Evolutionary conservation across 148 eudicot genomes (phyloP).

Genomic region (Persicaria tinctoria): DNA sequence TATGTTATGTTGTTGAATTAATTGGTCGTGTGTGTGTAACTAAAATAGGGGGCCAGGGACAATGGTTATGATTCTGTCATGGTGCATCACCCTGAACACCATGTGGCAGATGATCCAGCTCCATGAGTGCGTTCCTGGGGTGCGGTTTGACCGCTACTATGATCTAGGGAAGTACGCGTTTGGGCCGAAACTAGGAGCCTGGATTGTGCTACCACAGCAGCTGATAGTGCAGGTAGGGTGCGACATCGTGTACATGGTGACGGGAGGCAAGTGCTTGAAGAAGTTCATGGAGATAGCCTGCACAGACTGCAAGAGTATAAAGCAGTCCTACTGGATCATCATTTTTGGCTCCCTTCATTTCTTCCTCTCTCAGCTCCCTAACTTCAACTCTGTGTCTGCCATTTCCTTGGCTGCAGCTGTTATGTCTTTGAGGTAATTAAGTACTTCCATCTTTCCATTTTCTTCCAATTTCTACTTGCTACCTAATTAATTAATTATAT

Average conservation of each 20-base stretch:
- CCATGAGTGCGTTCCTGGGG: constrained; percentile 83
- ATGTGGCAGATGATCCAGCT: constrained; percentile 96
- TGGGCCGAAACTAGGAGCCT: constrained; percentile 76
- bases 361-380: constrained; percentile 84
- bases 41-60: constrained; percentile 73
- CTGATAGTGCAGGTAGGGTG: constrained; percentile 90
- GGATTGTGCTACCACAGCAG: constrained; percentile 94
- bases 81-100: constrained; percentile 70
- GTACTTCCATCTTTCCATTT: neutral
- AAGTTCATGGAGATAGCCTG: constrained; percentile 84
- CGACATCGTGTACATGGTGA: constrained; percentile 91
- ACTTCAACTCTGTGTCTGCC: constrained; percentile 69
- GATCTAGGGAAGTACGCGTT: constrained; percentile 70
- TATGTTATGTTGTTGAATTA: neutral
- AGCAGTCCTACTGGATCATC: constrained; percentile 83
- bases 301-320: constrained; percentile 40
- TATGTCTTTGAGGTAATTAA: constrained; percentile 79
- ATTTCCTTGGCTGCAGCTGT: constrained; percentile 87
- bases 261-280: constrained; percentile 77
- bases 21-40: neutral
- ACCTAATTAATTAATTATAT: too few relatives aligned
- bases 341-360: constrained; percentile 74
- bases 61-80: constrained; percentile 59
- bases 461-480: too few relatives aligned
- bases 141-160: constrained; percentile 62